Conservation (phyloP, 345 rosid genomes). For the Bretschneidera sinensis region DNA sequence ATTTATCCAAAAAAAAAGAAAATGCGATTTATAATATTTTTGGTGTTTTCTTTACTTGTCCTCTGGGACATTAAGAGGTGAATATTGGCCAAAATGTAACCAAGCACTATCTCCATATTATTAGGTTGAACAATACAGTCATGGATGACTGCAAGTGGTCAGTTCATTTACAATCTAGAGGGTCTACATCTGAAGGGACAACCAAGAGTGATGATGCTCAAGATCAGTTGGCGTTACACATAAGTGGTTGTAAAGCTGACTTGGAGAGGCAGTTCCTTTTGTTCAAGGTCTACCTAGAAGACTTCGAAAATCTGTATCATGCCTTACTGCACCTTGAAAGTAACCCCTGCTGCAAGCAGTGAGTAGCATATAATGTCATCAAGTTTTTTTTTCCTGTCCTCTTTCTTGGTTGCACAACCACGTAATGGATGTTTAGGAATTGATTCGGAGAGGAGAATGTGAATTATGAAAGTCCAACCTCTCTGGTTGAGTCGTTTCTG, state of each 20-base stretch:
- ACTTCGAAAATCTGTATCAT: slow-evolving; percentile 14
- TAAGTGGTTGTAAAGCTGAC: neutral
- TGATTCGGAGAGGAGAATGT: too few relatives aligned
- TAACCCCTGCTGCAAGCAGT: slow-evolving; percentile 4
- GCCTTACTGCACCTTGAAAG: slow-evolving; percentile 16
- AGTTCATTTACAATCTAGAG: slow-evolving; percentile 2
- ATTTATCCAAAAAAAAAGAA: too few relatives aligned
- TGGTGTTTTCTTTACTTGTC: neutral
- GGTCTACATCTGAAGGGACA: neutral
- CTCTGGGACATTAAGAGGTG: neutral
- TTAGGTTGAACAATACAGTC: slow-evolving; percentile 13
- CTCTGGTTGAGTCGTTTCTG: too few relatives aligned
- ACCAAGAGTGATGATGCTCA: neutral
- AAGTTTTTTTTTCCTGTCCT: too few relatives aligned
- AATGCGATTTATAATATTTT: too few relatives aligned
- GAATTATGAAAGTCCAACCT: too few relatives aligned
- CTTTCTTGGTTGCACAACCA: too few relatives aligned
- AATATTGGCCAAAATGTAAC: neutral
- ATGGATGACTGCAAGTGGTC: slow-evolving; percentile 15
- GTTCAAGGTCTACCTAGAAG: slow-evolving; percentile 4
- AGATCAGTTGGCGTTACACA: slow-evolving; percentile 1
- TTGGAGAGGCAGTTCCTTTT: neutral
- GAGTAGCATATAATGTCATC: too few relatives aligned
- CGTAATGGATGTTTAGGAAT: too few relatives aligned
- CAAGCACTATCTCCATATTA: neutral